Percentiles rank a stretch among this genome's conserved stretches.
phyloP scores from a whole-genome alignment of 2,329 filamentous ascomycete genomes.

The Malbranchea zuffiana region DNA sequence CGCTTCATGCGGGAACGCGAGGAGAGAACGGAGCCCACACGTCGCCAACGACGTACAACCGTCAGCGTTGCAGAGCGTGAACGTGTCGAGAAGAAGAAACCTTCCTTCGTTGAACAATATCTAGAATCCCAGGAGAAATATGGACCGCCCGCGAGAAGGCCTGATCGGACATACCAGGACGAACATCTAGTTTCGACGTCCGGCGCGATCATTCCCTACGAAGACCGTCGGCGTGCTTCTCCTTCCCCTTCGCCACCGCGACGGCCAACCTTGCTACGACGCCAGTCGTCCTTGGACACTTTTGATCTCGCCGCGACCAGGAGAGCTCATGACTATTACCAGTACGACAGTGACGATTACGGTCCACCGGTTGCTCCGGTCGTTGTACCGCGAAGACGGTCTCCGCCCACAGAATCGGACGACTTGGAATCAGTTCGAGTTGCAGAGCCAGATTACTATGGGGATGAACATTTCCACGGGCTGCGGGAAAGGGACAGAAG shows the following conservation, averaged over 20 bases:
- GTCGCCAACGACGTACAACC: slow-evolving; percentile 7
- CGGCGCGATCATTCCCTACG: slow-evolving; percentile 46
- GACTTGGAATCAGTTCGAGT: slow-evolving; percentile 57
- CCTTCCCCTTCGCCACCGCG: slow-evolving; percentile 42
- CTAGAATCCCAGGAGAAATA: slow-evolving; percentile 33
- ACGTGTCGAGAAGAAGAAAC: slow-evolving; percentile 30
- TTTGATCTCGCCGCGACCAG: slow-evolving; percentile 65
- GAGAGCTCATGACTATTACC: slow-evolving; percentile 35
- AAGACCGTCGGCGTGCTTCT: slow-evolving; percentile 47
- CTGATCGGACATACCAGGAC: slow-evolving; percentile 32
- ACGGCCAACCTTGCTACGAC: slow-evolving; percentile 46
- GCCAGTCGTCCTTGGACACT: slow-evolving; percentile 82
- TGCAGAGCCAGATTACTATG: slow-evolving; percentile 56
- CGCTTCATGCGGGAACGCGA: slow-evolving; percentile 36
- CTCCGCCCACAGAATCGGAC: slow-evolving; percentile 41
- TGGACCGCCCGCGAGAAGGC: slow-evolving; percentile 32
- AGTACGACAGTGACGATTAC: slow-evolving; percentile 27
- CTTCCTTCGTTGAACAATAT: slow-evolving; percentile 23
- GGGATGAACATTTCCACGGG: slow-evolving; percentile 60
- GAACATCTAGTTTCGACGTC: slow-evolving; percentile 34
- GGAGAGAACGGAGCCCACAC: slow-evolving; percentile 25
- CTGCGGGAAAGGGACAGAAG: slow-evolving; percentile 47
- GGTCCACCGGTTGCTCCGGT: slow-evolving; percentile 42
- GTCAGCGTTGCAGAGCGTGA: slow-evolving; percentile 24
- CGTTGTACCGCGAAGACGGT: slow-evolving; percentile 55